Evolutionary conservation across 805 yeast species (phyloP).

Genomic region (Yarrowia yakushimensis): DNA sequence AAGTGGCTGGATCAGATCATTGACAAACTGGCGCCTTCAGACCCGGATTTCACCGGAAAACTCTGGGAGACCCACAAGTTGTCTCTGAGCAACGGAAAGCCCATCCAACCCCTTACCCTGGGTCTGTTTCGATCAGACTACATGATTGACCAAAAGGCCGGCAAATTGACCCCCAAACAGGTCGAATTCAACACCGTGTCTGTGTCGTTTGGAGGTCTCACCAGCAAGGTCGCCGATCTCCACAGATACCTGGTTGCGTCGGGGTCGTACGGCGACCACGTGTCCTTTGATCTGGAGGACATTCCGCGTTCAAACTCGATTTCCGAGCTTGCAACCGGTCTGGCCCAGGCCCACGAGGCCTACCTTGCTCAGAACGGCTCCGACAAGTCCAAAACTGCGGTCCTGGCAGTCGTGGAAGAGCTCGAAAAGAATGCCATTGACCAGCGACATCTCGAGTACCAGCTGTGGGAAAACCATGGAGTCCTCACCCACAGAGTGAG

Average conservation of each 20-base stretch:
- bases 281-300: conserved; percentile 41
- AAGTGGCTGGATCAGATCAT: conserved; percentile 63
- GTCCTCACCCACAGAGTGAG: conserved; percentile 65
- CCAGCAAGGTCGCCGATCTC: conserved; percentile 70
- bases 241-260: conserved; percentile 55
- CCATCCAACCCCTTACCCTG: conserved; percentile 61
- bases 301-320: conserved; percentile 70
- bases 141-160: conserved; percentile 43
- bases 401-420: conserved; percentile 78
- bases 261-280: conserved; percentile 35
- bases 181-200: conserved; percentile 96
- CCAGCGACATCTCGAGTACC: conserved; percentile 79
- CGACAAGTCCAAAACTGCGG: conserved; percentile 35
- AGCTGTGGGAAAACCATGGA: conserved; percentile 53
- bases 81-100: conserved; percentile 41
- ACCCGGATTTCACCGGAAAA: conserved; percentile 76
- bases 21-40: conserved; percentile 46
- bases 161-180: conserved; percentile 57
- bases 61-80: conserved; percentile 52
- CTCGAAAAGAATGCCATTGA: conserved; percentile 87
- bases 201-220: conserved; percentile 90
- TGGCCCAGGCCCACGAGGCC: conserved; percentile 60
- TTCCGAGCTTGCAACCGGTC: conserved; percentile 58
- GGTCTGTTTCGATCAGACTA: conserved; percentile 92
- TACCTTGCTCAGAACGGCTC: conserved; percentile 40